These are phyloP conservation scores for Cryptococcus sp. DNA, from an alignment of 1,284 basidiomycete species.

Conservation along the genomic window DNA sequence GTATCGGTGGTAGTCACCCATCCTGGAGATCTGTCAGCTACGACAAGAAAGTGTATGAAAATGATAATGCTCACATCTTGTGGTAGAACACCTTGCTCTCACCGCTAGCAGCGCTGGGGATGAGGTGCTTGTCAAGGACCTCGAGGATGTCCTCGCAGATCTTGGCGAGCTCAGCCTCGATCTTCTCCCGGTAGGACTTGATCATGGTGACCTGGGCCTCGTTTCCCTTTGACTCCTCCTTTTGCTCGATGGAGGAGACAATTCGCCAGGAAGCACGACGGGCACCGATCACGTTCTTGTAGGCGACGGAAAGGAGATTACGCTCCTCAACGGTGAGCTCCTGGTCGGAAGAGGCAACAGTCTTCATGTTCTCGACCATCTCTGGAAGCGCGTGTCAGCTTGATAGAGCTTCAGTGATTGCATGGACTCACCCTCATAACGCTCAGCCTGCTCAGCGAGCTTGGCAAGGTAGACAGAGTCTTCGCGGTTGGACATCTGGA, in stretches of 20 bases:
- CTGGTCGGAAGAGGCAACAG: conserved; percentile 92
- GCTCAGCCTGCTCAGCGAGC: conserved; percentile 98
- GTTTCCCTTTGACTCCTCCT: conserved; percentile 99
- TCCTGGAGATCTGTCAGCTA: conserved; percentile 61
- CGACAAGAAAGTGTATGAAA: not conserved
- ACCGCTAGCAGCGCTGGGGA: conserved; percentile 95
- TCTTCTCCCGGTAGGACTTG: conserved; percentile 98
- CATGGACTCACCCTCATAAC: conserved; percentile 79
- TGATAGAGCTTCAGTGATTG: conserved; percentile 8
- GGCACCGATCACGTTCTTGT: conserved; percentile 99
- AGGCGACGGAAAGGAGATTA: conserved; percentile 96
- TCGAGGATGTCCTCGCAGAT: conserved; percentile 99
- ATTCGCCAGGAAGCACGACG: conserved; percentile 99
- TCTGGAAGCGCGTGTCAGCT: conserved; percentile 58
- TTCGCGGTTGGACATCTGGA: conserved; percentile 82
- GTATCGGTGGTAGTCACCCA: conserved; percentile 99
- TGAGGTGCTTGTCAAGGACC: conserved; percentile 98
- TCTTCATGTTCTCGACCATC: conserved; percentile 99
- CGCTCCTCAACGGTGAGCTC: conserved; percentile 99
- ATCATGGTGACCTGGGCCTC: conserved; percentile 98
- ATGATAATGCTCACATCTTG: conserved; percentile 79
- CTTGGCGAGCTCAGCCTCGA: conserved; percentile 95
- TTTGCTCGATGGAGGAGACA: conserved; percentile 99
- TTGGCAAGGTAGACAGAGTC: conserved; percentile 99
- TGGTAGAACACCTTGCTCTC: conserved; percentile 99